Evolutionary conservation across 148 eudicot genomes (phyloP).

Genomic region (Fagopyrum homotropicum): DNA sequence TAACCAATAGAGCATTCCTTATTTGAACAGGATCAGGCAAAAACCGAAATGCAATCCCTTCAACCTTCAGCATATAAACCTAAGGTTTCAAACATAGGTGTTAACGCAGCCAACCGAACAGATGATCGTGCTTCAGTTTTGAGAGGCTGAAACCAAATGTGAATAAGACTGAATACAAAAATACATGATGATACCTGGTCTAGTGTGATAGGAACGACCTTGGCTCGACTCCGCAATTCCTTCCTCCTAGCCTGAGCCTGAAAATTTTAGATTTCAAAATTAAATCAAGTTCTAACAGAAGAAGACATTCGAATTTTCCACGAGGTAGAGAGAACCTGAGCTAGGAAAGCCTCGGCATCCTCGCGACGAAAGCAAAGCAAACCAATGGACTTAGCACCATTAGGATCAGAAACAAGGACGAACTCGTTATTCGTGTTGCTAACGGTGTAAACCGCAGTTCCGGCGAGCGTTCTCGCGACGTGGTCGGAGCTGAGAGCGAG

Average conservation of each 20-base stretch:
- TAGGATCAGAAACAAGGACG: constrained; percentile 77
- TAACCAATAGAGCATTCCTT: constrained; percentile 86
- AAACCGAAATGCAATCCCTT: constrained; percentile 96
- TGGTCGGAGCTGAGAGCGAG: constrained; percentile 40
- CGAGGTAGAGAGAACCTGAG: constrained; percentile 46
- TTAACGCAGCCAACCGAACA: constrained; percentile 1
- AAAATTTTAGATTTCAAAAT: neutral
- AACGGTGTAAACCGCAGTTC: constrained; percentile 75
- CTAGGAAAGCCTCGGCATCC: constrained; percentile 89
- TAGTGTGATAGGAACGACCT: constrained; percentile 84
- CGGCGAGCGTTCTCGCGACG: constrained; percentile 64
- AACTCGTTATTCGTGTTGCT: constrained; percentile 86
- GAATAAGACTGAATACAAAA: neutral
- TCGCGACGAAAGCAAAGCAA: constrained; percentile 85
- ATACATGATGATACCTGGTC: constrained; percentile 54
- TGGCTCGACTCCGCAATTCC: constrained; percentile 62
- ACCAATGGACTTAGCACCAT: constrained; percentile 59
- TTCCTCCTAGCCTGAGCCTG: constrained; percentile 64
- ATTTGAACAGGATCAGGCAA: constrained; percentile 96
- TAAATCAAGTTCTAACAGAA: neutral
- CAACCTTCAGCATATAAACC: constrained; percentile 91
- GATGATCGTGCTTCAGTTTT: neutral
- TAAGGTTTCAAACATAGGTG: constrained; percentile 16
- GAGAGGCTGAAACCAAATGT: neutral
- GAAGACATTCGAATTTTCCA: neutral